phyloP scores from a whole-genome alignment of 306 rosid genomes.

The Senna tora region DNA sequence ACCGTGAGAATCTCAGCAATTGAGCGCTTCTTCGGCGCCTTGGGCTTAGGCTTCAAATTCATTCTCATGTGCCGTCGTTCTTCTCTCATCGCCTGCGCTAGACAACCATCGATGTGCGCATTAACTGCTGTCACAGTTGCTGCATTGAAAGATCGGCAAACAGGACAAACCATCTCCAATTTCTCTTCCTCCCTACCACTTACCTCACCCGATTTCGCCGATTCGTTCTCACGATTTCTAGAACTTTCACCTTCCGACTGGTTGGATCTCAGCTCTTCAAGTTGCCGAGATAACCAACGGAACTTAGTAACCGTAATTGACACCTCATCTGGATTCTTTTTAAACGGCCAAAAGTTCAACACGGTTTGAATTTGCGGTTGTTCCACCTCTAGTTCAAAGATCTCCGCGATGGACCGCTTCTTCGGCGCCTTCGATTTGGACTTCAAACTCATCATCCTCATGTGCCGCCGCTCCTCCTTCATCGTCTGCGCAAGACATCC shows the following conservation, averaged over 20 bases:
- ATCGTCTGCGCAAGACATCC: constrained; percentile 60
- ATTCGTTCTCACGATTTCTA: constrained; percentile 15
- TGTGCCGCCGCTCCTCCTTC: constrained; percentile 47
- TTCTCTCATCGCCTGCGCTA: constrained; percentile 53
- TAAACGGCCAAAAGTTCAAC: constrained; percentile 40
- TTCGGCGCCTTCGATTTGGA: constrained; percentile 62
- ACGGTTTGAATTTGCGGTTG: constrained; percentile 29
- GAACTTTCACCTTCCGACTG: constrained; percentile 29
- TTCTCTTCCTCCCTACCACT: constrained; percentile 40
- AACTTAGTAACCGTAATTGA: constrained; percentile 69
- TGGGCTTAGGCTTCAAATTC: constrained; percentile 53
- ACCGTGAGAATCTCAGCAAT: constrained; percentile 83
- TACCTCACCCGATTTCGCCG: constrained; percentile 27
- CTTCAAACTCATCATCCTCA: constrained; percentile 44
- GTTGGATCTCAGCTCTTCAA: constrained; percentile 55
- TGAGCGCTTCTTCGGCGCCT: constrained; percentile 79
- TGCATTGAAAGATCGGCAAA: constrained; percentile 62
- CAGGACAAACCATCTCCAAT: constrained; percentile 74
- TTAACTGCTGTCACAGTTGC: constrained; percentile 69
- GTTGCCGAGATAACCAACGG: constrained; percentile 74
- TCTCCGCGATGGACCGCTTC: constrained; percentile 89
- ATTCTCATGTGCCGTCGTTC: constrained; percentile 49
- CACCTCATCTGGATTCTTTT: constrained; percentile 35
- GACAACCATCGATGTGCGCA: constrained; percentile 69
- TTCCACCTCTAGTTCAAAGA: constrained; percentile 49